A percentile compares a stretch with the other conserved stretches of the same genome.
phyloP scores from a whole-genome alignment of 2,329 filamentous ascomycete species.

The Aspergillus sp. region DNA sequence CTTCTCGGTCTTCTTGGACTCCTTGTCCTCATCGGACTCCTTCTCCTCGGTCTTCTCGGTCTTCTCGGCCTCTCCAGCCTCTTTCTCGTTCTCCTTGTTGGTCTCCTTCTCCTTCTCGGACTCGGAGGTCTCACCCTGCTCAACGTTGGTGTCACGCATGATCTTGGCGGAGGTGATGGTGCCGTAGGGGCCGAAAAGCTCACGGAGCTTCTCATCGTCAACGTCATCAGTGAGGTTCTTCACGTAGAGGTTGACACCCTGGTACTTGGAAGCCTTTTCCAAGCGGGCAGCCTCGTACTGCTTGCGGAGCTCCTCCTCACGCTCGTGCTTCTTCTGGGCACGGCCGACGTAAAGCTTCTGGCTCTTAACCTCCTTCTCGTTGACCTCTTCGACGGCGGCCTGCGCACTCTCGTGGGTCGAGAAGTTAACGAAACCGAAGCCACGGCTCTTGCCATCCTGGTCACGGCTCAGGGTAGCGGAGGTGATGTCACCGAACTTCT shows the following conservation, averaged over 20 bases:
- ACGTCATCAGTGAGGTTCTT: constrained; percentile 98
- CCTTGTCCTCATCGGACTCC: constrained; percentile 43
- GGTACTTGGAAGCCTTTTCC: constrained; percentile 99
- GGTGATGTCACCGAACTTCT: constrained; percentile 88
- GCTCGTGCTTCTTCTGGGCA: constrained; percentile 99
- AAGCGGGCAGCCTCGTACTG: constrained; percentile 96
- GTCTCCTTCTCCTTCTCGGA: constrained; percentile 41
- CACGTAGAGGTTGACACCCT: constrained; percentile 98
- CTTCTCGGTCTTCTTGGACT: constrained; percentile 53
- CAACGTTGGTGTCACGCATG: constrained; percentile 74
- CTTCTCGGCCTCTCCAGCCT: constrained; percentile 45
- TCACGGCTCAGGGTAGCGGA: constrained; percentile 92
- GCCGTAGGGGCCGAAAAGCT: constrained; percentile 86
- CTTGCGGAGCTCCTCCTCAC: constrained; percentile 97
- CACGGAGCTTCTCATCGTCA: constrained; percentile 94
- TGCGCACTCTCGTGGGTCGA: constrained; percentile 82
- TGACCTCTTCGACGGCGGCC: constrained; percentile 84
- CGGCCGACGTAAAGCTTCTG: constrained; percentile 97
- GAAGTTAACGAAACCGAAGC: constrained; percentile 96
- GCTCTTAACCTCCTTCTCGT: constrained; percentile 85
- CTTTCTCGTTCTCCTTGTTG: constrained; percentile 37
- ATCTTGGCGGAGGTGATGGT: constrained; percentile 98
- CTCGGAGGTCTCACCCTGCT: constrained; percentile 40
- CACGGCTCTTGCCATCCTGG: constrained; percentile 84
- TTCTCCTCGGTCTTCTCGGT: constrained; percentile 47